A percentile compares a stretch with the other conserved stretches of the same genome.
These are phyloP conservation scores for Avena atlantica DNA, from an alignment of 176 grass and related monocot species.

Conservation along the genomic window DNA sequence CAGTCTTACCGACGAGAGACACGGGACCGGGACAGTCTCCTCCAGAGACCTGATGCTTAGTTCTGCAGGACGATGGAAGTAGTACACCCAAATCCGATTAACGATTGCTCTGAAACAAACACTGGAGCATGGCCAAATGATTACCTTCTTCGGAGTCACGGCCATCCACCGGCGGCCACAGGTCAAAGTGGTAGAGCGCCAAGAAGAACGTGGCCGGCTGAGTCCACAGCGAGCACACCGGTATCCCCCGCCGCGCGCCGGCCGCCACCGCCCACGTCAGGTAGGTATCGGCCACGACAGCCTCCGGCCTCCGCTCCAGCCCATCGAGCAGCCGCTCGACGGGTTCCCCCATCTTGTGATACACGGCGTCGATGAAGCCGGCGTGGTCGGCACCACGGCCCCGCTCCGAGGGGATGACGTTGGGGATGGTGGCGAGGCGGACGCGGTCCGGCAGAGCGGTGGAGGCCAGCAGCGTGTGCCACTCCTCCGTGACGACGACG, in stretches of 20 bases:
- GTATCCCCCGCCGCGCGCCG: constrained; percentile 54
- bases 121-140: neutral
- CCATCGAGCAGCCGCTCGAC: constrained; percentile 58
- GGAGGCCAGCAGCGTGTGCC: constrained; percentile 53
- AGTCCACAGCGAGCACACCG: constrained; percentile 66
- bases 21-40: constrained; percentile 41
- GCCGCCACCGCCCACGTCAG: constrained; percentile 53
- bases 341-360: constrained; percentile 48
- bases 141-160: constrained; percentile 41
- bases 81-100: neutral
- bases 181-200: constrained; percentile 50
- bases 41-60: constrained; percentile 46
- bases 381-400: constrained; percentile 44
- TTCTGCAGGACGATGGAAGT: constrained; percentile 14
- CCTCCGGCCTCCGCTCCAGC: constrained; percentile 39
- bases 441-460: constrained; percentile 40
- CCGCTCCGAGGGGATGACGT: constrained; percentile 66
- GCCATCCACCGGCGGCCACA: constrained; percentile 36
- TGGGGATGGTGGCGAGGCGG: constrained; percentile 57
- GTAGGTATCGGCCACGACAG: constrained; percentile 59
- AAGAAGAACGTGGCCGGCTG: constrained; percentile 58
- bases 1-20: constrained; percentile 43
- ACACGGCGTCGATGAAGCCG: constrained; percentile 60
- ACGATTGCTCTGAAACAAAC: no score
- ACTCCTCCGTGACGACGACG: constrained; percentile 78